Base-by-base conservation (phyloP, 495 filamentous ascomycete genomes). In the Bombardia bombarda region DNA sequence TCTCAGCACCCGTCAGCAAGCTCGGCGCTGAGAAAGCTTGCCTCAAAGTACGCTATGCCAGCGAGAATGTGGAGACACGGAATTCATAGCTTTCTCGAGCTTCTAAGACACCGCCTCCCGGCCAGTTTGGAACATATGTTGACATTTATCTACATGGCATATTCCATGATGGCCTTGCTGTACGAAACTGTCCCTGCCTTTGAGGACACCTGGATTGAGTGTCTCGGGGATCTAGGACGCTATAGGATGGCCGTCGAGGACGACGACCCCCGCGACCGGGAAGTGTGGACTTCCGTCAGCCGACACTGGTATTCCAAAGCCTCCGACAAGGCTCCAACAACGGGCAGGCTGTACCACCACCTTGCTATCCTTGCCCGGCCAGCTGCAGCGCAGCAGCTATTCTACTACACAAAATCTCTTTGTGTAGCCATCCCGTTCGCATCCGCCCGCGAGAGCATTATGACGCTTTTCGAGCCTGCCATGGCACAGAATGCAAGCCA, bases 141-240 rank as follows among this genome's bases (percentile, higher is more conserved):
- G 0, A 73, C 79, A 0, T 94, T 87, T 51, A 86, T 93, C 30
- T 86, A 87, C 45, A 58, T 87, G 19, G 84, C 87, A 0, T 90
- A 90, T 51, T 80, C 81, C 14, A 86, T 87, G 77, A 82, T 90
- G 73, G 80, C 83, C 0, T 58, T 92, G 3, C 65, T 92, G 0
- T 74, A 83, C 42, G 86, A 90, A 55, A 88, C 82, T 0, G 82
- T 89, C 0, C 74, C 82, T 3, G 63, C 72, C 0, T 94, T 90
- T 52, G 74, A 83, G 46, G 84, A 89, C 35, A 93, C 84, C 0
- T 95, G 90, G 89, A 84, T 94, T 19, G 89, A 95, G 49, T 94
- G 87, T 51, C 68, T 95, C 0, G 87, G 87, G 0, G 87, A 92
- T 57, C 60, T 92, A 3, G 83, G 77, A 0, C 61, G 68, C 3